Evolutionary conservation across 352 stramenopile genomes (phyloP).

Genomic region (Globisporangium emineosum): DNA sequence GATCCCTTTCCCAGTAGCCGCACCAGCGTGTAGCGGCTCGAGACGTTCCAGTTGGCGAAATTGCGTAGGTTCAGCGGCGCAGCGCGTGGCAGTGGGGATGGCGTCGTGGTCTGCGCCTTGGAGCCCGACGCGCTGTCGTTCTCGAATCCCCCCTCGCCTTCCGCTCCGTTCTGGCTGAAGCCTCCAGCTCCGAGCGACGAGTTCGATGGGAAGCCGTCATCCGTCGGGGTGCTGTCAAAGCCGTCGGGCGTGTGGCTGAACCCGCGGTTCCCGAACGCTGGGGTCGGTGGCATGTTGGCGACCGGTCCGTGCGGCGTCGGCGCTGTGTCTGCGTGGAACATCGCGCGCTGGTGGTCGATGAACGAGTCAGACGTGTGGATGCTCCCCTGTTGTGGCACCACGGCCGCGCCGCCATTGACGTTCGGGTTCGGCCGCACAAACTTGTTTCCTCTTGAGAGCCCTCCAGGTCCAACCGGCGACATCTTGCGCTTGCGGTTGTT

Average conservation of each 20-base stretch:
- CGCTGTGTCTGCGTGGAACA: conserved; percentile 69
- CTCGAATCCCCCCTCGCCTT: conserved; percentile 28
- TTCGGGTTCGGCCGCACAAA: conserved; percentile 36
- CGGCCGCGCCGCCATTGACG: conserved; percentile 1
- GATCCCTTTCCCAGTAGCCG: conserved; percentile 81
- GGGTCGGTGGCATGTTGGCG: conserved; percentile 79
- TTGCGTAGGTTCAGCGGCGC: conserved; percentile 77
- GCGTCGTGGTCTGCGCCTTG: conserved; percentile 47
- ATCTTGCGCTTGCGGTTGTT: conserved; percentile 80
- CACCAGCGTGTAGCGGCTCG: conserved; percentile 74
- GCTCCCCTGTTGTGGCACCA: conserved; percentile 30
- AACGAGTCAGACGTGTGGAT: conserved; percentile 70
- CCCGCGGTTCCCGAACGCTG: conserved; percentile 59
- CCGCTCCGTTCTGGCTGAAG: conserved; percentile 22
- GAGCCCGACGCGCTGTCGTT: conserved; percentile 7
- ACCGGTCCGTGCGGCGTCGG: conserved; percentile 77
- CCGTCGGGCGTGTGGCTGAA: conserved; percentile 63
- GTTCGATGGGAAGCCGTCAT: conserved; percentile 38
- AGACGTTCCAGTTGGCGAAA: conserved; percentile 84
- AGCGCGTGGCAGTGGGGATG: conserved; percentile 56
- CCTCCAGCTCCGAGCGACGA: conserved; percentile 30
- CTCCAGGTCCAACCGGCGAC: conserved; percentile 32
- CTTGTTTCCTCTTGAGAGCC: conserved; percentile 48
- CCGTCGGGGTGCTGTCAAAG: conserved; percentile 59
- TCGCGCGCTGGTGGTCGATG: conserved; percentile 75